phyloP scores from a whole-genome alignment of 2,329 filamentous ascomycete genomes.

The Aspergillus fumigatiaffinis region DNA sequence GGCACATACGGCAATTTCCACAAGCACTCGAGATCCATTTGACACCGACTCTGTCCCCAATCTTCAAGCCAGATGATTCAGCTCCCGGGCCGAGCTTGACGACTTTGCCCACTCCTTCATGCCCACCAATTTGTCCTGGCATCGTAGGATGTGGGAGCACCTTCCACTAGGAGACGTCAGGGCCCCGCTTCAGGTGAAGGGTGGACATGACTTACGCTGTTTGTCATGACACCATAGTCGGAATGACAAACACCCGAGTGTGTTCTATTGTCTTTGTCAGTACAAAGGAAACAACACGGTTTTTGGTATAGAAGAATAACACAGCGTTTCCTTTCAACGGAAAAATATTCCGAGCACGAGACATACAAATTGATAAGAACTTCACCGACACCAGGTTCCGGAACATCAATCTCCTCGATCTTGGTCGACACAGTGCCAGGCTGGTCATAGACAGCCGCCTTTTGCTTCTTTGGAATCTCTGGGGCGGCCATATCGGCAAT shows the following conservation, averaged over 20 bases:
- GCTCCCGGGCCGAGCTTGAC: conserved; percentile 62
- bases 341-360: neutral
- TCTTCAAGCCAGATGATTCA: conserved; percentile 53
- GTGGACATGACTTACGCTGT: conserved; percentile 25
- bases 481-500: conserved; percentile 29
- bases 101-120: conserved; percentile 64
- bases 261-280: conserved; percentile 38
- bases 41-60: conserved; percentile 67
- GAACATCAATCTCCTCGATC: conserved; percentile 60
- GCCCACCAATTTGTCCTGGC: conserved; percentile 62
- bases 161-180: conserved; percentile 43
- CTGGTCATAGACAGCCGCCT: conserved; percentile 62
- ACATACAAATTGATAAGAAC: conserved; percentile 58
- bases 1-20: conserved; percentile 45
- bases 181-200: neutral
- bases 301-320: neutral
- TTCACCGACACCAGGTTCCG: conserved; percentile 60
- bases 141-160: conserved; percentile 57
- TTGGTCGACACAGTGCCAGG: conserved; percentile 63
- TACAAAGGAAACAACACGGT: neutral
- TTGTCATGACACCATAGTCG: conserved; percentile 56
- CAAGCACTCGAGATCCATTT: conserved; percentile 64
- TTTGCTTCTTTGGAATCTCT: conserved; percentile 56
- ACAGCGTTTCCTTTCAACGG: neutral
- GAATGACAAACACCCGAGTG: conserved; percentile 65